Evolutionary conservation across 768 basidiomycete genomes (phyloP).

Genomic region (Solioccasus polychromus): DNA sequence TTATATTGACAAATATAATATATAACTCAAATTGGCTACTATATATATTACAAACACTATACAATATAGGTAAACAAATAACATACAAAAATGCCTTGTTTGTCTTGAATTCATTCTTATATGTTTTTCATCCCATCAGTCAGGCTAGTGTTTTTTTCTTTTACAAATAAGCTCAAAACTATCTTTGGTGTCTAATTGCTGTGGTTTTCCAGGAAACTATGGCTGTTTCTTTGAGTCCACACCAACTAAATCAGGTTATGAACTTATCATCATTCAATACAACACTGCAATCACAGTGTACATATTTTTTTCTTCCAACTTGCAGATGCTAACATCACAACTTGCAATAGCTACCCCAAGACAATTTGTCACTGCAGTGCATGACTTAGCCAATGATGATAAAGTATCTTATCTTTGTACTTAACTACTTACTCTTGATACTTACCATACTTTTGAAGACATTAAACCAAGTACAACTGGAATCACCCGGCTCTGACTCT

Average conservation of each 20-base stretch:
- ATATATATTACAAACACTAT: slow-evolving; percentile 2
- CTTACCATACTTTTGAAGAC: slow-evolving; percentile 11
- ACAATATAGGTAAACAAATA: slow-evolving; percentile 17
- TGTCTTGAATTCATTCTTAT: not conserved
- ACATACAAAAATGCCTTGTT: not conserved
- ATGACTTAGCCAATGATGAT: slow-evolving; percentile 2
- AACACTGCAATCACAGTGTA: slow-evolving; percentile 12
- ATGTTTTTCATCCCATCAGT: not conserved
- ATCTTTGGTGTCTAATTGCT: too few relatives aligned
- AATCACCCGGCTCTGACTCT: too few relatives aligned
- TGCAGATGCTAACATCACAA: not conserved
- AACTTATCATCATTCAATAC: slow-evolving; percentile 2
- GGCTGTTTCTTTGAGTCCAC: slow-evolving; percentile 20
- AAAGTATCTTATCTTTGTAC: slow-evolving; percentile 21
- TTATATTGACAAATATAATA: not conserved
- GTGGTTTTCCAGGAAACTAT: slow-evolving; percentile 7
- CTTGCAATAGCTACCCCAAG: slow-evolving; percentile 18
- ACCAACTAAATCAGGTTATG: slow-evolving; percentile 4
- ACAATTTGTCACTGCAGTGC: slow-evolving; percentile 2
- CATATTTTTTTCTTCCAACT: not conserved
- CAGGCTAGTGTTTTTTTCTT: not conserved
- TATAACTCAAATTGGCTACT: not conserved
- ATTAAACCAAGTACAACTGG: too few relatives aligned
- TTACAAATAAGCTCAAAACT: not conserved
- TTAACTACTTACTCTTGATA: not conserved